Evolutionary conservation across 78 protist species (phyloP).

Genomic region (Dictyostelium citrinum): DNA sequence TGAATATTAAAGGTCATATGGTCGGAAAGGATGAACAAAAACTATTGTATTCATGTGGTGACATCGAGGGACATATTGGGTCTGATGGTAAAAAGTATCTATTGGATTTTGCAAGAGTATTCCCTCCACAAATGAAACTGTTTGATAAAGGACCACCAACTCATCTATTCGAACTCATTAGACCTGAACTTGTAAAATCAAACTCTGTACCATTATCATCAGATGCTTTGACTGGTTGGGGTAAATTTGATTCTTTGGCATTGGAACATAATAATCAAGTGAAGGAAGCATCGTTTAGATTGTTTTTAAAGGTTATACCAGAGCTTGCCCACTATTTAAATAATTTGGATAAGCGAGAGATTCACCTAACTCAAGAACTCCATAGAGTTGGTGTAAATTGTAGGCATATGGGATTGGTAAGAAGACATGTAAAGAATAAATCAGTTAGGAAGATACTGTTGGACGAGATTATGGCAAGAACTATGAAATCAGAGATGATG

Average conservation of each 20-base stretch:
- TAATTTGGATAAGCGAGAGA: conserved; percentile 32
- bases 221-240: conserved; percentile 79
- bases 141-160: conserved; percentile 38
- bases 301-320: conserved; percentile 70
- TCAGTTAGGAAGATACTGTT: background rate
- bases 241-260: conserved; percentile 45
- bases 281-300: conserved; percentile 65
- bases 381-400: conserved; percentile 80
- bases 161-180: conserved; percentile 24
- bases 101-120: conserved; percentile 79
- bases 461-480: conserved; percentile 60
- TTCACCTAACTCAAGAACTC: conserved; percentile 70
- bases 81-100: conserved; percentile 50
- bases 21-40: conserved; percentile 66
- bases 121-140: conserved; percentile 68
- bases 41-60: conserved; percentile 51
- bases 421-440: conserved; percentile 31
- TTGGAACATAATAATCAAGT: conserved; percentile 68
- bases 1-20: conserved; percentile 66
- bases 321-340: background rate
- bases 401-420: conserved; percentile 68
- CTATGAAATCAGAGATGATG: conserved; percentile 59
- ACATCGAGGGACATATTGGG: conserved; percentile 82
- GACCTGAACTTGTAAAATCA: conserved; percentile 73
- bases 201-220: conserved; percentile 21